Conservation (phyloP, 495 filamentous ascomycete species). For the Penicillium chermesinum region DNA sequence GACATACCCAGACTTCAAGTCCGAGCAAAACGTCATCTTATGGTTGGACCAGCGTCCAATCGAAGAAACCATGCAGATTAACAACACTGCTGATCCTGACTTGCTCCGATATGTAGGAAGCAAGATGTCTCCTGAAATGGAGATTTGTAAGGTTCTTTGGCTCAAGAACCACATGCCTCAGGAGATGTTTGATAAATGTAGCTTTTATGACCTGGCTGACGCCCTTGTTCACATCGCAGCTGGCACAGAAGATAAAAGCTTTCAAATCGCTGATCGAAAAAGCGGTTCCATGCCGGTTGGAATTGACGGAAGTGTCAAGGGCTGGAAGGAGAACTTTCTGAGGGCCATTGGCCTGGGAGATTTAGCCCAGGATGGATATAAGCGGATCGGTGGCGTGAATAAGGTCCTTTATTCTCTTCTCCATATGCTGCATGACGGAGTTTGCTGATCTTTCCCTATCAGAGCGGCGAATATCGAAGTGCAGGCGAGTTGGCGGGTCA, state of each 20-base stretch:
- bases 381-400: constrained; percentile 87
- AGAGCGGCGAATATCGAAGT: constrained; percentile 88
- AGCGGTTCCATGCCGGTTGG: constrained; percentile 93
- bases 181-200: constrained; percentile 83
- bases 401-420: constrained; percentile 70
- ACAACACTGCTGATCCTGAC: constrained; percentile 76
- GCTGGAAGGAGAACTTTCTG: constrained; percentile 95
- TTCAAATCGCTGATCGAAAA: constrained; percentile 91
- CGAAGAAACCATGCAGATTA: constrained; percentile 84
- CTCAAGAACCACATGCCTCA: constrained; percentile 97
- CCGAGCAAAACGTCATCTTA: constrained; percentile 83
- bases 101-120: constrained; percentile 94
- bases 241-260: constrained; percentile 86
- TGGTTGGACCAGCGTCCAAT: constrained; percentile 92
- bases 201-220: constrained; percentile 92
- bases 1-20: constrained; percentile 77
- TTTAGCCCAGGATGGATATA: constrained; percentile 77
- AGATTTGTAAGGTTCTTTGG: constrained; percentile 96
- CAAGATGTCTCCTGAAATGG: constrained; percentile 98
- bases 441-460: constrained; percentile 1
- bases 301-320: constrained; percentile 94
- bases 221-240: constrained; percentile 94
- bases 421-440: background rate
- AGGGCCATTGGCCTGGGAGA: constrained; percentile 76
- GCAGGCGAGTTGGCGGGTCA: constrained; percentile 86